Evolutionary conservation across 371 early-diverging fungal species (phyloP).

Genomic region (Capillidium heterosporum): DNA sequence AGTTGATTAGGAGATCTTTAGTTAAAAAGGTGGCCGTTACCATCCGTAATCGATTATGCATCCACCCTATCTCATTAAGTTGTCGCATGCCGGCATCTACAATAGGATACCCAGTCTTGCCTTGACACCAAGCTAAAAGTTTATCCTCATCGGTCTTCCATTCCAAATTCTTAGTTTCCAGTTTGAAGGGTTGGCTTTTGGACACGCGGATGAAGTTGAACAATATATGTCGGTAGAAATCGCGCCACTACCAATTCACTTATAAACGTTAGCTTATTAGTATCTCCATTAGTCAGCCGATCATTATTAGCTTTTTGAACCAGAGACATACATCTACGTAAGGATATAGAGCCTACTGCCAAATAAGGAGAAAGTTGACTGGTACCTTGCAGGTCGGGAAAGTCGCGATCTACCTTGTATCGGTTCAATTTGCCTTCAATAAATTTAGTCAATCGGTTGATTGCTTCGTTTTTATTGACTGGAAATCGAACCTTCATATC

Average conservation of each 20-base stretch:
- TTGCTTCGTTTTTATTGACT: constrained; percentile 18
- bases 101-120: constrained; percentile 46
- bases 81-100: constrained; percentile 51
- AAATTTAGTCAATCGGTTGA: constrained; percentile 11
- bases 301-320: constrained; percentile 17
- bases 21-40: constrained; percentile 39
- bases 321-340: constrained; percentile 13
- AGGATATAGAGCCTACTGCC: constrained; percentile 23
- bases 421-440: constrained; percentile 7
- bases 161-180: constrained; percentile 17
- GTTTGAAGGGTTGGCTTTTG: constrained; percentile 32
- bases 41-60: constrained; percentile 51
- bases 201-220: constrained; percentile 34
- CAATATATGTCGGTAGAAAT: constrained; percentile 38
- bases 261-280: constrained; percentile 22
- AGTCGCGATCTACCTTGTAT: constrained; percentile 14
- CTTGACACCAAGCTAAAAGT: constrained; percentile 33
- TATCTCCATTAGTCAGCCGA: constrained; percentile 19
- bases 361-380: constrained; percentile 15
- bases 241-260: constrained; percentile 35
- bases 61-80: constrained; percentile 28
- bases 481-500: constrained; percentile 11
- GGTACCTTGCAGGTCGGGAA: constrained; percentile 11
- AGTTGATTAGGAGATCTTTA: constrained; percentile 43
- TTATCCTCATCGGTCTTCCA: constrained; percentile 14